Conservation (phyloP, 2,329 filamentous ascomycete genomes). For the Fusarium sp. region DNA sequence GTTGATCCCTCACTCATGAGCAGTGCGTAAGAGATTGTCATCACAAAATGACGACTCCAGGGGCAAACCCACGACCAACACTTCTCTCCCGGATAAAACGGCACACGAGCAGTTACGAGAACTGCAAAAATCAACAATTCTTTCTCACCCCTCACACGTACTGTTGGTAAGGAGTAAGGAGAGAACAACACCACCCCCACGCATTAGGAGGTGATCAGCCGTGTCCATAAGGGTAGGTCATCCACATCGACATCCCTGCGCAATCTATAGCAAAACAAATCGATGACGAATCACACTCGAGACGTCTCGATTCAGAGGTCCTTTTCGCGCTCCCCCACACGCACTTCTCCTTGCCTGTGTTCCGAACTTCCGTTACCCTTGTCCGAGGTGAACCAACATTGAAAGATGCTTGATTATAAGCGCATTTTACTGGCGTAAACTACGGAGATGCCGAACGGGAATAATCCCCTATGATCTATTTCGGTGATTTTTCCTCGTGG, state of each 20-base stretch:
- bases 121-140: neutral
- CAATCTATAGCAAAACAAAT: neutral
- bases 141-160: neutral
- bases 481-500: neutral
- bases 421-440: neutral
- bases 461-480: neutral
- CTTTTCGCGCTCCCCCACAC: neutral
- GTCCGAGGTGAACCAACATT: neutral
- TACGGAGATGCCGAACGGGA: neutral
- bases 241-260: neutral
- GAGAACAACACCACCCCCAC: neutral
- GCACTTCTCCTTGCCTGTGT: neutral
- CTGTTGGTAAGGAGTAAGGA: neutral
- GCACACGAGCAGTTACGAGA: neutral
- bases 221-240: neutral
- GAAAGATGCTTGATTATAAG: slow-evolving; percentile 1
- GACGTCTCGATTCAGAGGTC: neutral
- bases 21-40: neutral
- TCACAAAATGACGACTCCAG: neutral
- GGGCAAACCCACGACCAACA: neutral
- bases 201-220: neutral
- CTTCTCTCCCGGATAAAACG: neutral
- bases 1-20: neutral
- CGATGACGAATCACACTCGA: neutral
- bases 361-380: neutral